Evolutionary conservation across 192 early-diverging fungal genomes (phyloP).

Genomic region (Podila verticillata): DNA sequence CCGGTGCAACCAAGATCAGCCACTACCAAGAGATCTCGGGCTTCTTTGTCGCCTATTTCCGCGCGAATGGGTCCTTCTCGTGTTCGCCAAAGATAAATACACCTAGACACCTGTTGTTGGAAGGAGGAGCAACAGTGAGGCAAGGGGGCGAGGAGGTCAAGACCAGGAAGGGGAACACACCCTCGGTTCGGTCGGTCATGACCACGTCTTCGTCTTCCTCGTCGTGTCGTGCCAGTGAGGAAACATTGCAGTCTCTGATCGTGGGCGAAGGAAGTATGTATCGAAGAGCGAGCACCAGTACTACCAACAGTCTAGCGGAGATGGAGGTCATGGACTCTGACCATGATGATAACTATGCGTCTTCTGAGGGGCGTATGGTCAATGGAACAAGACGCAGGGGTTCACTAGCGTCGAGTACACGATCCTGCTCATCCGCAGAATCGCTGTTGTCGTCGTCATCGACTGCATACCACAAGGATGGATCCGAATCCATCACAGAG

Average conservation of each 20-base stretch:
- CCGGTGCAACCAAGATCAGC: slow-evolving; percentile 26
- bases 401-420: neutral
- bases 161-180: neutral
- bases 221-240: slow-evolving; percentile 6
- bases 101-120: neutral
- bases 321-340: slow-evolving; percentile 1
- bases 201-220: neutral
- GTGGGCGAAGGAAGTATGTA: no score
- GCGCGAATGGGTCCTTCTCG: slow-evolving; percentile 21
- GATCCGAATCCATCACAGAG: neutral
- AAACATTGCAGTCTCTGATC: slow-evolving; percentile 3
- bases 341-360: neutral
- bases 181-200: neutral
- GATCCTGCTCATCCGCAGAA: neutral
- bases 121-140: neutral
- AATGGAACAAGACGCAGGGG: neutral
- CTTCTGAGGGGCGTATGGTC: neutral
- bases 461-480: slow-evolving; percentile 1
- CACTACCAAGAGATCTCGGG: slow-evolving; percentile 53
- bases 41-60: slow-evolving; percentile 48
- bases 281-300: neutral
- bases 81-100: slow-evolving; percentile 8
- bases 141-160: slow-evolving; percentile 13
- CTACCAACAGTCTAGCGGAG: neutral
- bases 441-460: neutral